A percentile compares a stretch with the other conserved stretches of the same genome.
Evolutionary conservation across 805 yeast species (phyloP).

Genomic region (Metschnikowia bowlesiae): DNA sequence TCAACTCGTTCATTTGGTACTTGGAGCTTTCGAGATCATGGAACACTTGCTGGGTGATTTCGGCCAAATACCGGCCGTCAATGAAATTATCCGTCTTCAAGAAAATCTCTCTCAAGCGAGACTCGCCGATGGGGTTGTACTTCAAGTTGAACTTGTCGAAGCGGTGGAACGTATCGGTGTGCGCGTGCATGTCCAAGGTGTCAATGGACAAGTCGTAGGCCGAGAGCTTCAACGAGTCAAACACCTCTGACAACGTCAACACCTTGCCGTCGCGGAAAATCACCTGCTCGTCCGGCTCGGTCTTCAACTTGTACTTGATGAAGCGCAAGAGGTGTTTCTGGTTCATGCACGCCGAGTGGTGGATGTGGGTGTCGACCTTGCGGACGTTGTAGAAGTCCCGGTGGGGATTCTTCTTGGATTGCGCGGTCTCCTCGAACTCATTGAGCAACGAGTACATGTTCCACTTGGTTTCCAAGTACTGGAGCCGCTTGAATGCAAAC

Average conservation of each 20-base stretch:
- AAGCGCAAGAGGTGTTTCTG: slow-evolving; percentile 93
- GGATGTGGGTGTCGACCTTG: slow-evolving; percentile 97
- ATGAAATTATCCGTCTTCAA: slow-evolving; percentile 92
- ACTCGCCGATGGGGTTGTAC: slow-evolving; percentile 97
- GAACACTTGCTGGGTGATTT: slow-evolving; percentile 87
- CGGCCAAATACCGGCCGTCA: slow-evolving; percentile 85
- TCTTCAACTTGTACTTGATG: slow-evolving; percentile 90
- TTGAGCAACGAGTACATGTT: slow-evolving; percentile 81
- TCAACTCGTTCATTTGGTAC: slow-evolving; percentile 95
- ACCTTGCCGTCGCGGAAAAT: slow-evolving; percentile 90
- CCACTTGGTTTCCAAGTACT: slow-evolving; percentile 96
- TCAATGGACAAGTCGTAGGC: slow-evolving; percentile 96
- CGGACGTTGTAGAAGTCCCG: slow-evolving; percentile 96
- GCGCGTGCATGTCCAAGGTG: slow-evolving; percentile 99
- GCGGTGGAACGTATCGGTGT: slow-evolving; percentile 94
- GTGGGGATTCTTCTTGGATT: slow-evolving; percentile 89
- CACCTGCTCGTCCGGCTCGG: slow-evolving; percentile 80
- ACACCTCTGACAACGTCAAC: slow-evolving; percentile 82
- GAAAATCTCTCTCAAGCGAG: slow-evolving; percentile 93
- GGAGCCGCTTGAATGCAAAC: slow-evolving; percentile 89
- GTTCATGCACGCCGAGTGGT: slow-evolving; percentile 98
- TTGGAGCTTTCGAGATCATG: slow-evolving; percentile 92
- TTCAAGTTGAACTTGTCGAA: slow-evolving; percentile 96
- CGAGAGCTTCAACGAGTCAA: slow-evolving; percentile 81
- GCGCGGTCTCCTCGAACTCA: slow-evolving; percentile 88